Percentiles rank a stretch among this genome's conserved stretches.
These are phyloP conservation scores for Zelopaecilomyces penicillatus DNA, from an alignment of 2,329 filamentous ascomycete genomes.

Conservation along the genomic window DNA sequence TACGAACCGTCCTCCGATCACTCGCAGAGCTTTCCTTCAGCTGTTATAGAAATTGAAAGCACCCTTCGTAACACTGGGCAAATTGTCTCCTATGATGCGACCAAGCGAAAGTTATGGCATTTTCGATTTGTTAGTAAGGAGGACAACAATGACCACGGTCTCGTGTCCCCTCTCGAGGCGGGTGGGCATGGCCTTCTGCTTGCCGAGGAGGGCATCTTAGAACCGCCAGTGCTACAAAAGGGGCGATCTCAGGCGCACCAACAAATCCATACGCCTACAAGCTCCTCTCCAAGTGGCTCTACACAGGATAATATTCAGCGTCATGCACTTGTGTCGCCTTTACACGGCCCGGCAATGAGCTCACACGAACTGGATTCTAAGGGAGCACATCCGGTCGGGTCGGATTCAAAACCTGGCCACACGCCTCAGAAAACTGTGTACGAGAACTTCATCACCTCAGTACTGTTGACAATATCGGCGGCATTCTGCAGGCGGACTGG, in stretches of 20 bases:
- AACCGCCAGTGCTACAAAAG: constrained; percentile 40
- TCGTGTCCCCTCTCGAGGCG: constrained; percentile 34
- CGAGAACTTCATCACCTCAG: constrained; percentile 46
- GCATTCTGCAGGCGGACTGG: constrained; percentile 40
- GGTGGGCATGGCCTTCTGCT: constrained; percentile 35
- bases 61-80: constrained; percentile 43
- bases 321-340: constrained; percentile 9
- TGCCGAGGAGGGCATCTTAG: constrained; percentile 42
- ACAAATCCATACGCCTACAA: constrained; percentile 36
- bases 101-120: constrained; percentile 44
- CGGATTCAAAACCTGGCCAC: constrained; percentile 16
- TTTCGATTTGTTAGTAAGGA: constrained; percentile 42
- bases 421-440: constrained; percentile 35
- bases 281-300: constrained; percentile 35
- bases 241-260: constrained; percentile 31
- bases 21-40: constrained; percentile 35
- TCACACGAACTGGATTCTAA: constrained; percentile 20
- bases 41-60: constrained; percentile 43
- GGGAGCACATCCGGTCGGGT: constrained; percentile 18
- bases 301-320: constrained; percentile 28
- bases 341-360: constrained; percentile 3
- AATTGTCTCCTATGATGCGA: constrained; percentile 44
- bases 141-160: constrained; percentile 15
- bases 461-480: constrained; percentile 41
- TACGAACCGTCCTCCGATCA: constrained; percentile 42